These are phyloP conservation scores for Pythium aphanidermatum DNA, from an alignment of 352 stramenopile species.

Conservation along the genomic window DNA sequence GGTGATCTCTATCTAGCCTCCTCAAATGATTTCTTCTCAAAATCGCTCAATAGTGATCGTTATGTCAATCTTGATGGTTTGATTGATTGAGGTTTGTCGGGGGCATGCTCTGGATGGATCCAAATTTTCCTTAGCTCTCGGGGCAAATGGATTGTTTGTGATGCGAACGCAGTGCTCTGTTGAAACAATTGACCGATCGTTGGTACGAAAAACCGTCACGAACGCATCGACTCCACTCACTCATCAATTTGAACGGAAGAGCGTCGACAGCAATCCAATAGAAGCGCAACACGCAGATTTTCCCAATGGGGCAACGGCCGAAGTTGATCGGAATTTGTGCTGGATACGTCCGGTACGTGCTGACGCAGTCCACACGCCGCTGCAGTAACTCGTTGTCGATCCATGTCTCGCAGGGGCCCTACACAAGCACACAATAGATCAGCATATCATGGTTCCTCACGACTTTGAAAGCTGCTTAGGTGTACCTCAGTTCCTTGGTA, in stretches of 20 bases:
- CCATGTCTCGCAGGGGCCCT: conserved; percentile 22
- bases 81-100: neutral
- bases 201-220: neutral
- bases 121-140: conserved; percentile 1
- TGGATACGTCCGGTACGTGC: conserved; percentile 19
- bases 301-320: conserved; percentile 1
- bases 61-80: neutral
- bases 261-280: conserved; percentile 16
- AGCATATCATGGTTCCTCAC: neutral
- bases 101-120: conserved; percentile 1
- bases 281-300: conserved; percentile 16
- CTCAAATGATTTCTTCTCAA: conserved; percentile 8
- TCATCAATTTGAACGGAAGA: conserved; percentile 15
- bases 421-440: conserved; percentile 5
- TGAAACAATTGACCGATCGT: neutral
- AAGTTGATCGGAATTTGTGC: conserved; percentile 23
- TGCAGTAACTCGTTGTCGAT: conserved; percentile 13
- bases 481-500: conserved; percentile 1
- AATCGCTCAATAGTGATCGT: conserved; percentile 17
- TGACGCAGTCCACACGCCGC: conserved; percentile 4
- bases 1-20: too few relatives aligned
- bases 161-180: conserved; percentile 16
- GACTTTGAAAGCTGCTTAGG: neutral
- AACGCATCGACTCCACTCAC: neutral
- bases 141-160: conserved; percentile 4